Evolutionary conservation across 176 grass and related monocot species (phyloP).

Genomic region (Urochloa ruziziensis): DNA sequence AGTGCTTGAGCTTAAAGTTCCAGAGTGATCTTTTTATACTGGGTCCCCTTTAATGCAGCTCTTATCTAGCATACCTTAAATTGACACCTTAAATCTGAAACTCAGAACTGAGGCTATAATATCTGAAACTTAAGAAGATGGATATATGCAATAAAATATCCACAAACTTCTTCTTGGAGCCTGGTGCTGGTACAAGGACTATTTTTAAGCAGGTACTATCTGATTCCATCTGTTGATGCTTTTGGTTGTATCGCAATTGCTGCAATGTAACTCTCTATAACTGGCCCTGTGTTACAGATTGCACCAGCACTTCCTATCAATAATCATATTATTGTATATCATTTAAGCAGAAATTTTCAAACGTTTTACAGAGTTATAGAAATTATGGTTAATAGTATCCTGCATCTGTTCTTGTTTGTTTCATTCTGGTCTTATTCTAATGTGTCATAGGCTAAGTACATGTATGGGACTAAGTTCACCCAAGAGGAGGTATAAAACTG

Average conservation of each 20-base stretch:
- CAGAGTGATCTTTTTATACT: too few species aligned
- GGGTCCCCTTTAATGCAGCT: too few species aligned
- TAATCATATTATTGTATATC: not conserved
- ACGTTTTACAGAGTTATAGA: not conserved
- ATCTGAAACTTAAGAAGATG: too few species aligned
- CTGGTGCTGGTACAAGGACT: constrained; percentile 86
- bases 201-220: constrained; percentile 86
- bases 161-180: constrained; percentile 86
- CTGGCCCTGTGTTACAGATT: not conserved
- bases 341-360: not conserved
- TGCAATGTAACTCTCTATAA: not conserved
- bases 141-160: constrained; percentile 85
- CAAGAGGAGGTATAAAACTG: constrained; percentile 78
- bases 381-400: not conserved
- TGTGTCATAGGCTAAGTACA: constrained; percentile 64
- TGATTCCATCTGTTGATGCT: constrained; percentile 6
- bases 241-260: not conserved
- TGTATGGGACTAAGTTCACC: constrained; percentile 75
- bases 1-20: too few species aligned
- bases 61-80: too few species aligned
- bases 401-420: not conserved
- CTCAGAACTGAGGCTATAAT: too few species aligned
- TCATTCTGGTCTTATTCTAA: constrained; percentile 17
- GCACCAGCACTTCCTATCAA: not conserved
- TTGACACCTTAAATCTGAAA: too few species aligned